Conservation (phyloP, 495 filamentous ascomycete species). For the Hyaloscypha hepaticicola region DNA sequence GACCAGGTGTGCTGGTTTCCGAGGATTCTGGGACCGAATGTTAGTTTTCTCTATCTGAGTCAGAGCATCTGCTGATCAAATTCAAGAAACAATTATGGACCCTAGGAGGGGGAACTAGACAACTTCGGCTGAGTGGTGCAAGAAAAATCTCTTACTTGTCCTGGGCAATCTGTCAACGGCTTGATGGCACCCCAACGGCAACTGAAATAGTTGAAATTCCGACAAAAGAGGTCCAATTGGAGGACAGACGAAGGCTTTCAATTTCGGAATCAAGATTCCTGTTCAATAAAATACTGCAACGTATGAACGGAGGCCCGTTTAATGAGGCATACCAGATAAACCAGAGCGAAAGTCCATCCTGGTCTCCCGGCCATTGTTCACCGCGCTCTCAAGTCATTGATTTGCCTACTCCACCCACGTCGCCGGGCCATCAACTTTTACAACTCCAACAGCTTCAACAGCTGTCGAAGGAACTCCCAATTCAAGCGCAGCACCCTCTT, state of each 20-base stretch:
- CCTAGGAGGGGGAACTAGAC: slow-evolving; percentile 32
- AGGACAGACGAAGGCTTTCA: slow-evolving; percentile 10
- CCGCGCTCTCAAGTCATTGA: not conserved
- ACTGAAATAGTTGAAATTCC: slow-evolving; percentile 11
- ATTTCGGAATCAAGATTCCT: slow-evolving; percentile 4
- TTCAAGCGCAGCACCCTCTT: not conserved
- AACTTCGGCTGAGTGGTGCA: slow-evolving; percentile 9
- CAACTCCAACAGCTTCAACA: not conserved
- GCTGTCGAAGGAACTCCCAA: no score
- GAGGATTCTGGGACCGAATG: slow-evolving; percentile 26
- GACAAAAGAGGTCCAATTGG: not conserved
- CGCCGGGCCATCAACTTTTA: not conserved
- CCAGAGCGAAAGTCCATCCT: not conserved
- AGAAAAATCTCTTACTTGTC: slow-evolving; percentile 14
- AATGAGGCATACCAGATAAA: not conserved
- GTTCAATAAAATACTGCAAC: slow-evolving; percentile 8
- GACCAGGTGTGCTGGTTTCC: slow-evolving; percentile 38
- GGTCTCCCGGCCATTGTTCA: not conserved
- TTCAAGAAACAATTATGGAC: slow-evolving; percentile 31
- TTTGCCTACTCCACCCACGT: slow-evolving; percentile 5
- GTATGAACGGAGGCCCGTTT: not conserved
- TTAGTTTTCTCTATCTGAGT: not conserved
- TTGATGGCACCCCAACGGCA: not conserved
- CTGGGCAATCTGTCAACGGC: slow-evolving; percentile 20
- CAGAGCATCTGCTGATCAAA: not conserved